Percentiles rank a stretch among this genome's conserved stretches.
These are phyloP conservation scores for Cladophialophora psammophila DNA, from an alignment of 2,329 filamentous ascomycete genomes.

Conservation along the genomic window DNA sequence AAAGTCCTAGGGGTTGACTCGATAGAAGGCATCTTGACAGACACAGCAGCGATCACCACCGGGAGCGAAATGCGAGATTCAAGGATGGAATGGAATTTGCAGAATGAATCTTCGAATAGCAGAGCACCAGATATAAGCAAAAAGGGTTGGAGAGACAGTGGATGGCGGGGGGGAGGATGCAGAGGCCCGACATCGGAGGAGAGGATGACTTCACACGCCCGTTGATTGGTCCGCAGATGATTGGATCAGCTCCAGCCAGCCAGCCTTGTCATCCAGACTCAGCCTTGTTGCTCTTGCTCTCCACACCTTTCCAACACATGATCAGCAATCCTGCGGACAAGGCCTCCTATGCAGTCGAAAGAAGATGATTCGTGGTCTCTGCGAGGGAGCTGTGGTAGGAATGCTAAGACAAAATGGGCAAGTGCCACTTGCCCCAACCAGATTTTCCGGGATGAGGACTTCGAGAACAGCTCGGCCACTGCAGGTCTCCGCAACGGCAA, in stretches of 20 bases:
- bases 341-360: too few species aligned
- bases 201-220: slow-evolving; percentile 29
- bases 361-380: too few species aligned
- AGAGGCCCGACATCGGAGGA: slow-evolving; percentile 29
- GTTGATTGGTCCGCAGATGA: slow-evolving; percentile 22
- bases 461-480: too few species aligned
- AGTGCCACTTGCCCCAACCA: too few species aligned
- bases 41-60: slow-evolving; percentile 1
- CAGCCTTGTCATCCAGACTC: too few species aligned
- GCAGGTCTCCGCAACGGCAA: too few species aligned
- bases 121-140: slow-evolving; percentile 29
- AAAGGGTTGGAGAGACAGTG: neutral
- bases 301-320: too few species aligned
- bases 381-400: too few species aligned
- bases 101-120: slow-evolving; percentile 21
- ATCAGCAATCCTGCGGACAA: too few species aligned
- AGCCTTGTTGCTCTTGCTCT: too few species aligned
- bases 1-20: slow-evolving; percentile 79
- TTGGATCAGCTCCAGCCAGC: neutral
- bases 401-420: too few species aligned
- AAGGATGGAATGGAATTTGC: slow-evolving; percentile 1
- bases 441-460: too few species aligned
- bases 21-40: slow-evolving; percentile 74
- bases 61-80: neutral
- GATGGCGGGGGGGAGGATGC: slow-evolving; percentile 6